Percentiles rank a stretch among this genome's conserved stretches.
phyloP scores from a whole-genome alignment of 805 yeast genomes.

The Ogataea henricii region DNA sequence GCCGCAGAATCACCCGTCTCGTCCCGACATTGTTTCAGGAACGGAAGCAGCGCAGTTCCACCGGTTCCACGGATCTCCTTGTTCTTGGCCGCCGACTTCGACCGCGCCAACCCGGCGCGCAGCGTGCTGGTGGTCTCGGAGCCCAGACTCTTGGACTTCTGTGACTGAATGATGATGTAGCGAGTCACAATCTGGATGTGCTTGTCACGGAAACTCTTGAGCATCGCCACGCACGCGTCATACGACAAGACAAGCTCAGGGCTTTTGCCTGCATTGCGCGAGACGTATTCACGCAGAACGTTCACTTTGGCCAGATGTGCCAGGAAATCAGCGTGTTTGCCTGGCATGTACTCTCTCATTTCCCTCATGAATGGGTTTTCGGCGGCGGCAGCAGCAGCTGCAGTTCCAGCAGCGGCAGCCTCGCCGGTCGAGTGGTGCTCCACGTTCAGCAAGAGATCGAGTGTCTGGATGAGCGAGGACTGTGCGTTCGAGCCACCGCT shows the following conservation, averaged over 20 bases:
- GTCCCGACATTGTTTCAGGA: conserved; percentile 92
- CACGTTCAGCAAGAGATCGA: conserved; percentile 75
- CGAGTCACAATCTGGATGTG: conserved; percentile 92
- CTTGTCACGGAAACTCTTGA: conserved; percentile 85
- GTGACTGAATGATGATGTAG: conserved; percentile 80
- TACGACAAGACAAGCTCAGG: conserved; percentile 69
- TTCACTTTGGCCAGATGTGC: conserved; percentile 58
- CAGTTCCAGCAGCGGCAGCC: no score
- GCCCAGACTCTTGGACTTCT: conserved; percentile 52
- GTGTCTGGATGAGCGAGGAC: conserved; percentile 82
- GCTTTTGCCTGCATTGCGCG: conserved; percentile 37
- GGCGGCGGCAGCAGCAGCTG: no score
- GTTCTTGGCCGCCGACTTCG: conserved; percentile 37
- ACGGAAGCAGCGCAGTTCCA: conserved; percentile 88
- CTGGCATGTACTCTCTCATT: conserved; percentile 91
- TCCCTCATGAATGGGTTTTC: conserved; percentile 64
- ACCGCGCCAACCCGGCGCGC: conserved; percentile 66
- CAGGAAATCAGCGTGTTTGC: conserved; percentile 76
- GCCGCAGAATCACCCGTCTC: conserved; percentile 95
- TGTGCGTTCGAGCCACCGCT: conserved; percentile 97
- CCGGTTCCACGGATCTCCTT: conserved; percentile 83
- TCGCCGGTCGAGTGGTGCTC: conserved; percentile 77
- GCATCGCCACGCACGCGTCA: conserved; percentile 88
- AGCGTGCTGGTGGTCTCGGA: conserved; percentile 51
- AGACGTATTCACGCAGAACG: conserved; percentile 65